Base-by-base conservation (phyloP, 2,329 filamentous ascomycete species). In the Xenoacremonium recifei region DNA sequence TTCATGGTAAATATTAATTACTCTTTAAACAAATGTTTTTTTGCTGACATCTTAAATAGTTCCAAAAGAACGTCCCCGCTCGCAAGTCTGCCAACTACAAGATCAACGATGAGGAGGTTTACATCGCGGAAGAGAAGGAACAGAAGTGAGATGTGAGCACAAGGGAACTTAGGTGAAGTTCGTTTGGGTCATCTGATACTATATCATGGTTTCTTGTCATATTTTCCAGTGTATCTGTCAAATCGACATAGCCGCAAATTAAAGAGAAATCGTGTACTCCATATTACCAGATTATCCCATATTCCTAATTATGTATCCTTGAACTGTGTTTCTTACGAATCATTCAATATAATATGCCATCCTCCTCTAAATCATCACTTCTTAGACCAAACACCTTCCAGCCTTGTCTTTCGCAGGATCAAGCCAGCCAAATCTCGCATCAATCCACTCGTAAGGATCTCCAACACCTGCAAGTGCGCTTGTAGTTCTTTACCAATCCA, bases 391-490 rank as follows among this genome's bases (percentile, higher is more conserved):
- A n/a, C n/a, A n/a, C n/a, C n/a, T n/a, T n/a, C n/a, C n/a, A n/a
- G n/a, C 10, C 51, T 51, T 6, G 50, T 53, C 48, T 61, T 62
- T 21, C 50, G 54, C 36, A 62, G 38, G 12, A 60, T 49, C 25
- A 58, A 21, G 4, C 34, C 47, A 11, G 55, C 48, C 39, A 60
- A 30, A 35, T 60, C 56, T 1, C 29, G 31, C 32, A 60, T 33
- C 16, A 67, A 71, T 2, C 75, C 75, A 50, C 73, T 76, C 5
- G 70, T 73, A 27, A 80, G 58, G 45, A 80, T 55, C 54, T 80
- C 76, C 45, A 80, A 57, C 0, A 80, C 75, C 58, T 80, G 75
- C 54, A 79, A 51, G 40, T 73, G 55, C 4, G 48, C 36, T 9
- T 40, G 21, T 7, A 60, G 39, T 56, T 73, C 71, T 42, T 71